A percentile compares a stretch with the other conserved stretches of the same genome.
Evolutionary conservation across 805 yeast genomes (phyloP).

Genomic region (Lipomyces lipofer): DNA sequence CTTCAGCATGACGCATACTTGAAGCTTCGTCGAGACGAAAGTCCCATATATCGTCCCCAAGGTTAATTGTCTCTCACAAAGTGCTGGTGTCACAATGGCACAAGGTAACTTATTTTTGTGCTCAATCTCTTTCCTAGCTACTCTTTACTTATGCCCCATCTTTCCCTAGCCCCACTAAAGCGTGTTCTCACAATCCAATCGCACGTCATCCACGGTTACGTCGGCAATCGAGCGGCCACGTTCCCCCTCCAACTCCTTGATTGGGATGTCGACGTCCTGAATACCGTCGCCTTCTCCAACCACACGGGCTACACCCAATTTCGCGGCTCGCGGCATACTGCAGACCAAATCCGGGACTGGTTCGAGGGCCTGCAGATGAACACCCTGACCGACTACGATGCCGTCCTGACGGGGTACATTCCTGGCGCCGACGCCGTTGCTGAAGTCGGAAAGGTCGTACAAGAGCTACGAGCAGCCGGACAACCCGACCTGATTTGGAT

Average conservation of each 20-base stretch:
- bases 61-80: too few species aligned
- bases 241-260: slow-evolving; percentile 84
- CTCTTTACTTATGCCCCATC: too few species aligned
- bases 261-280: slow-evolving; percentile 90
- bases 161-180: too few species aligned
- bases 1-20: too few species aligned
- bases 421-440: slow-evolving; percentile 61
- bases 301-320: slow-evolving; percentile 66
- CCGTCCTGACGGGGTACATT: slow-evolving; percentile 76
- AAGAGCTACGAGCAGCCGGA: slow-evolving; percentile 37
- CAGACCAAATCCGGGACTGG: slow-evolving; percentile 51
- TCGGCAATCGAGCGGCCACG: slow-evolving; percentile 88
- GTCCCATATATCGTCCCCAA: too few species aligned
- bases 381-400: slow-evolving; percentile 53
- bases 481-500: slow-evolving; percentile 50
- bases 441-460: slow-evolving; percentile 49
- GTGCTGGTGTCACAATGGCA: too few species aligned
- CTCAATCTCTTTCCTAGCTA: too few species aligned
- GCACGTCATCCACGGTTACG: slow-evolving; percentile 94
- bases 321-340: slow-evolving; percentile 53
- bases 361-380: slow-evolving; percentile 57
- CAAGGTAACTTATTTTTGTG: too few species aligned
- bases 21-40: too few species aligned
- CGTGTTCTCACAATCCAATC: slow-evolving; percentile 67
- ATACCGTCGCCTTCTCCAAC: slow-evolving; percentile 85